Conservation (phyloP, 768 basidiomycete species). For the Daedaleopsis nitida region DNA sequence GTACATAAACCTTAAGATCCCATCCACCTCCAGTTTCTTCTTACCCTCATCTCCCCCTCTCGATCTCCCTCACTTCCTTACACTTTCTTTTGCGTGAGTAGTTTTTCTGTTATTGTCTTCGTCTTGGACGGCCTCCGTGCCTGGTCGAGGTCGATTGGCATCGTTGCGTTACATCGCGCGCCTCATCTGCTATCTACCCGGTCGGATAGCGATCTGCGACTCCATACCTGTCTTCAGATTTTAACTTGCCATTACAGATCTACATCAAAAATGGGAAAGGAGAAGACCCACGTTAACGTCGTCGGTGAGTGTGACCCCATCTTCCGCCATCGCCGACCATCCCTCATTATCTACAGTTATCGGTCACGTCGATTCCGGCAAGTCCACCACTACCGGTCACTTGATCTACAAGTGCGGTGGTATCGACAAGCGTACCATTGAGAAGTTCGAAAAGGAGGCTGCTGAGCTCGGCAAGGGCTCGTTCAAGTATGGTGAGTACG, state of each 20-base stretch:
- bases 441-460: constrained; percentile 99
- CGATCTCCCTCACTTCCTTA: constrained; percentile 47
- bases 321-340: constrained; percentile 28
- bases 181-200: constrained; percentile 19
- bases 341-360: constrained; percentile 63
- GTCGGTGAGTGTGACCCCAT: constrained; percentile 66
- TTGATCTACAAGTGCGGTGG: constrained; percentile 99
- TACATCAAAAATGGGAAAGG: constrained; percentile 85
- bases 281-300: constrained; percentile 96
- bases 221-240: neutral
- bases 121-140: neutral
- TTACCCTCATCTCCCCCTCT: constrained; percentile 44
- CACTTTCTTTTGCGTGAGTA: constrained; percentile 46
- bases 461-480: constrained; percentile 99
- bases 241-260: constrained; percentile 43
- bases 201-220: constrained; percentile 35
- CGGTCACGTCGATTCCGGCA: constrained; percentile 99
- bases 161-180: constrained; percentile 14
- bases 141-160: neutral
- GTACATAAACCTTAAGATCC: constrained; percentile 36
- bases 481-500: constrained; percentile 87
- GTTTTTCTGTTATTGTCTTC: constrained; percentile 6
- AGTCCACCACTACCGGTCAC: constrained; percentile 99
- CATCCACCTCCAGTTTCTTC: constrained; percentile 30
- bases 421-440: constrained; percentile 99